phyloP scores from a whole-genome alignment of 2,329 filamentous ascomycete species.

The Berkeleyomyces rouxiae region DNA sequence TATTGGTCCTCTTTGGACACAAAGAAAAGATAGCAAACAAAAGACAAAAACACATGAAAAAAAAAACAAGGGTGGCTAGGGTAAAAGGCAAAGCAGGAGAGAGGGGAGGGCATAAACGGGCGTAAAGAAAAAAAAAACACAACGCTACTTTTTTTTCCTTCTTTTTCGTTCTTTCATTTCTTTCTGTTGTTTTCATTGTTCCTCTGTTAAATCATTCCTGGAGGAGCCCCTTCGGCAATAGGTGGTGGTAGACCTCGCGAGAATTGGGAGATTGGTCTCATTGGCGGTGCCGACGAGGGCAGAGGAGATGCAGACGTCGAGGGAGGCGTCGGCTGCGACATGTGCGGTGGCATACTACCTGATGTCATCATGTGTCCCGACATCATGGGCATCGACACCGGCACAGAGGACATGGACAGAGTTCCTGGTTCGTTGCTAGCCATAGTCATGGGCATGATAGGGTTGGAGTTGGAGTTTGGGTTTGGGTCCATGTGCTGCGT shows the following conservation, averaged over 20 bases:
- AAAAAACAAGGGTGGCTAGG: conserved; percentile 1
- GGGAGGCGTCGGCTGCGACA: neutral
- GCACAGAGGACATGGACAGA: conserved; percentile 14
- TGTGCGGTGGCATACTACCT: conserved; percentile 1
- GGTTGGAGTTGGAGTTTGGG: neutral
- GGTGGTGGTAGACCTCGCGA: conserved; percentile 7
- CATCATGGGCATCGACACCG: conserved; percentile 15
- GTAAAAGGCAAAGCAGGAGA: neutral
- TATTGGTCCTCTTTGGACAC: neutral
- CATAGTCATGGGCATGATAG: neutral
- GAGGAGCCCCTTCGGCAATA: conserved; percentile 4
- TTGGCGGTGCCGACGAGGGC: conserved; percentile 15
- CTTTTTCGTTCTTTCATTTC: neutral
- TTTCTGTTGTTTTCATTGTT: neutral
- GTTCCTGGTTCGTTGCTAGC: conserved; percentile 13
- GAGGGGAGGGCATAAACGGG: neutral
- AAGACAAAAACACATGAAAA: neutral
- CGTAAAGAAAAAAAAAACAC: neutral
- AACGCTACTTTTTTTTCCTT: neutral
- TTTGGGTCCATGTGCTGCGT: conserved; percentile 28
- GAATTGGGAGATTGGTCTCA: conserved; percentile 12
- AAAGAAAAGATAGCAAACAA: conserved; percentile 8
- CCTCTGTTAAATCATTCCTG: conserved; percentile 9
- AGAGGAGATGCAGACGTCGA: conserved; percentile 3
- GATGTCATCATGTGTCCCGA: conserved; percentile 17